Evolutionary conservation across 441 rosid species (phyloP).

Genomic region (Croton laevigatus): DNA sequence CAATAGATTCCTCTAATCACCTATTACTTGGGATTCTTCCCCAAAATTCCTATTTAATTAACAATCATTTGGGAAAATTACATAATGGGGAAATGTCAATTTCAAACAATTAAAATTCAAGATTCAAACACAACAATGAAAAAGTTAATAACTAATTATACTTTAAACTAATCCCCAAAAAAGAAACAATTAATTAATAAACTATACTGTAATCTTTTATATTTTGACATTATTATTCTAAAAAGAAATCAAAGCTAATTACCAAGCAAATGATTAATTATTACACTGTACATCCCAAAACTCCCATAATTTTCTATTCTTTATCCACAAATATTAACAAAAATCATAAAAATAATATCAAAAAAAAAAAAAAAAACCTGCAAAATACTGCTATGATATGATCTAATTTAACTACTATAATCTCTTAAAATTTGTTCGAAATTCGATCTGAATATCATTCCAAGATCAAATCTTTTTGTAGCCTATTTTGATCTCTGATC

Average conservation of each 20-base stretch:
- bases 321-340: constrained; percentile 45
- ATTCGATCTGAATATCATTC: neutral
- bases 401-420: constrained; percentile 28
- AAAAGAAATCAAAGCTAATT: constrained; percentile 12
- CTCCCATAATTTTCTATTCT: constrained; percentile 26
- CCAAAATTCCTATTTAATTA: neutral
- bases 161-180: neutral
- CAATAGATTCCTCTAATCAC: no score
- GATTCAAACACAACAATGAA: neutral
- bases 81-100: neutral
- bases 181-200: neutral
- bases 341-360: constrained; percentile 25
- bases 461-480: constrained; percentile 10
- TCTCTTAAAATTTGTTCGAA: constrained; percentile 17
- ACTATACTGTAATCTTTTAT: constrained; percentile 10
- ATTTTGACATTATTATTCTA: neutral
- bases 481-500: neutral
- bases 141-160: no score
- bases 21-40: neutral
- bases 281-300: constrained; percentile 41
- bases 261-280: constrained; percentile 24
- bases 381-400: constrained; percentile 18
- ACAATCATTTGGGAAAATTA: no score
- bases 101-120: neutral
- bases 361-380: constrained; percentile 18